A percentile compares a stretch with the other conserved stretches of the same genome.
Conservation (phyloP, 345 rosid genomes). For the Eucalyptus decipiens region DNA sequence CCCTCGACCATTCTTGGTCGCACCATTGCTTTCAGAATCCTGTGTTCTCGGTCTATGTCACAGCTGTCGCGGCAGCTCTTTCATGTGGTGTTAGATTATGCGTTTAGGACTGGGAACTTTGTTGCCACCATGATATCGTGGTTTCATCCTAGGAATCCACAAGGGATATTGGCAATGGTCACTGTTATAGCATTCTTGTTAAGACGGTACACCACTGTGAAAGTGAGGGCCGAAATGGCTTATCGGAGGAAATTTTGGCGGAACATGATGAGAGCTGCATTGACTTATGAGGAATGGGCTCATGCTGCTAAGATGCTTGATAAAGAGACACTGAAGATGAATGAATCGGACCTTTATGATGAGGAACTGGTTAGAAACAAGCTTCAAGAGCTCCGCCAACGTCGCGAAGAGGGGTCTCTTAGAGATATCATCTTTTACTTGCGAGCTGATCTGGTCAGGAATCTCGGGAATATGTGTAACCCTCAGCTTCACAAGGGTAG, state of each 20-base stretch:
- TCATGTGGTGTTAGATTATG: constrained; percentile 20
- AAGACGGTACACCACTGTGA: constrained; percentile 73
- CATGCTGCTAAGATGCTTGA: constrained; percentile 98
- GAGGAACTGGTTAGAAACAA: constrained; percentile 85
- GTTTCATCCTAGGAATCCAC: constrained; percentile 94
- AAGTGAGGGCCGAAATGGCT: constrained; percentile 79
- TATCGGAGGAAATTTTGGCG: constrained; percentile 96
- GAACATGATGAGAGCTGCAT: constrained; percentile 91
- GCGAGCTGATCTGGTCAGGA: constrained; percentile 95
- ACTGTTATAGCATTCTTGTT: constrained; percentile 73
- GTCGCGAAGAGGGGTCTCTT: constrained; percentile 80
- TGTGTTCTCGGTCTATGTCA: constrained; percentile 64
- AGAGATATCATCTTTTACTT: constrained; percentile 93
- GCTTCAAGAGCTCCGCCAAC: constrained; percentile 70
- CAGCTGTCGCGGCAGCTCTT: constrained; percentile 52
- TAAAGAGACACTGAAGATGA: constrained; percentile 69
- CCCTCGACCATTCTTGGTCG: constrained; percentile 79
- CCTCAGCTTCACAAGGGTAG: constrained; percentile 96
- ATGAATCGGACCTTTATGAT: constrained; percentile 68
- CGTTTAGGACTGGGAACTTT: constrained; percentile 22
- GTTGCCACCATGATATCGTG: constrained; percentile 55
- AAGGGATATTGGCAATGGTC: constrained; percentile 87
- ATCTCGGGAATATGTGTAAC: constrained; percentile 97
- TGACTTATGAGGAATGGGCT: constrained; percentile 97
- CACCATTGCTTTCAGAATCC: constrained; percentile 68